phyloP scores from a whole-genome alignment of 106 monocot species.

The Dioscorea dumetorum region DNA sequence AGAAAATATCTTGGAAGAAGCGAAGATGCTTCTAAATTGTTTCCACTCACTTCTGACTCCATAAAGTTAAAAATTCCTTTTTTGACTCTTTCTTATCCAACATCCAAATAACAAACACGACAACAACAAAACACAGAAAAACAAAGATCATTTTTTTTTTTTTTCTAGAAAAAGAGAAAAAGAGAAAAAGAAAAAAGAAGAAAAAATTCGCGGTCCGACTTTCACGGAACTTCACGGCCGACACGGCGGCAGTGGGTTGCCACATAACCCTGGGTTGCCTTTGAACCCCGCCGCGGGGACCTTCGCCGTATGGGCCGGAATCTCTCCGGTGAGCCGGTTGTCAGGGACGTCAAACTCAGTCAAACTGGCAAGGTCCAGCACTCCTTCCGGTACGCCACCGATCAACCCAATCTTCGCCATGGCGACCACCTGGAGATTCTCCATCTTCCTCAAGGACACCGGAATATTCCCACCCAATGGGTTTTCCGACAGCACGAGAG shows the following conservation, averaged over 20 bases:
- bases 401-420: conserved; percentile 18
- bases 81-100: too few relatives aligned
- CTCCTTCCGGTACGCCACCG: conserved; percentile 20
- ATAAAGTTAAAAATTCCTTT: too few relatives aligned
- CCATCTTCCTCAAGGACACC: conserved; percentile 20
- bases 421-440: conserved; percentile 11
- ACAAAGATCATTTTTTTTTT: too few relatives aligned
- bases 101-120: too few relatives aligned
- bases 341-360: conserved; percentile 23
- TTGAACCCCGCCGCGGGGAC: conserved; percentile 24
- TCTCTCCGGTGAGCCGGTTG: conserved; percentile 26
- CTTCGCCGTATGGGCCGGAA: conserved; percentile 14
- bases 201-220: too few relatives aligned
- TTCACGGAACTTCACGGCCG: too few relatives aligned
- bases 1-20: too few relatives aligned
- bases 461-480: conserved; percentile 32
- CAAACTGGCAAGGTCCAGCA: conserved; percentile 17
- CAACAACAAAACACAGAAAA: too few relatives aligned
- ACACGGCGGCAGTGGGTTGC: conserved; percentile 10
- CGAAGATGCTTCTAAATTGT: too few relatives aligned
- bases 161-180: too few relatives aligned
- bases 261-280: conserved; percentile 21
- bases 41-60: too few relatives aligned
- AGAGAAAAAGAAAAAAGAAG: too few relatives aligned
- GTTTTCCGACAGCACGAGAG: conserved; percentile 23